Evolutionary conservation across 2,329 filamentous ascomycete species (phyloP), one percentile per base, ranked within the genome.

Genomic region (Tolypocladium inflatum): DNA sequence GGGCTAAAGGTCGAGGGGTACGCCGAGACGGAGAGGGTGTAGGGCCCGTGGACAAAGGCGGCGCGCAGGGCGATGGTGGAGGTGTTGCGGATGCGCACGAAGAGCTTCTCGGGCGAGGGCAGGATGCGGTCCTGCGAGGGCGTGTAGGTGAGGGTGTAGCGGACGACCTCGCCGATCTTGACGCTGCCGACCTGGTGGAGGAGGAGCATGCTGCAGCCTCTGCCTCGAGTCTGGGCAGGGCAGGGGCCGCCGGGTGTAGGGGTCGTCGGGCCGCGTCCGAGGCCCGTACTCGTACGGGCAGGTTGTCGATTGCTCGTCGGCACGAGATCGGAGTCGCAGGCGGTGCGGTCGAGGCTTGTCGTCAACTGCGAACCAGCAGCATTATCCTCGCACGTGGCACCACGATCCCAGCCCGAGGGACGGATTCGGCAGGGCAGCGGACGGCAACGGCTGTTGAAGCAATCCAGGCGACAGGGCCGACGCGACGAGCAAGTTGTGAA

Each of bases 21-120:
- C 30, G 91, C 89, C 55, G 92, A 86, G 54, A 92, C 88, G 67
- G 91, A 91, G 42, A 97, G 81, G 0, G 87, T 95, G 70, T 99
- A 99, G 1, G 94, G 94, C 0, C 94, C 94, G 74, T 97, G 94
- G 57, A 99, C 87, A 71, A 97, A 99, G 58, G 94, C 94, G 57
- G 94, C 94, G 68, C 94, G 90, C 43, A 97, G 79, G 19, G 94
- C 90, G 63, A 96, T 90, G 58, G 90, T 88, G 43, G 89, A 94
- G 11, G 90, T 92, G 73, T 99, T 99, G 71, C 90, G 93, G 71
- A 99, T 86, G 65, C 90, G 91, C 52, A 99, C 83, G 73, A 90
- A 84, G 42, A 99, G 84, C 65, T 85, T 81, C 63, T 88, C 78
- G 35, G 93, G 93, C 5, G 90, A 88, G 4, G 94, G 94, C 3